These are phyloP conservation scores for Pythium apleroticum DNA, from an alignment of 352 stramenopile species.

Conservation along the genomic window DNA sequence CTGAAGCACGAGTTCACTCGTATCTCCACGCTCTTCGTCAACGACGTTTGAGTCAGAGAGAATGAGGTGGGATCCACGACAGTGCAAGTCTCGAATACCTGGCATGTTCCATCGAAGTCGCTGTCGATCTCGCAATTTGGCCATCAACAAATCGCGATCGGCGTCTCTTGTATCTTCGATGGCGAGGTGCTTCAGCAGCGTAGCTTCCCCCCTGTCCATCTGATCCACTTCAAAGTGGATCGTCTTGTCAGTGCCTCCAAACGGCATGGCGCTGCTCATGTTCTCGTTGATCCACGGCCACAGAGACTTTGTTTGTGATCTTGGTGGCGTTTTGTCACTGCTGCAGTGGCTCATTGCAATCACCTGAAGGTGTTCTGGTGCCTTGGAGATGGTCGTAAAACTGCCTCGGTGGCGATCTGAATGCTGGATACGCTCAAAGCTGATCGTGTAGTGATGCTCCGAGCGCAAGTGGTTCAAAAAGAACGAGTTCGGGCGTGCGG, in stretches of 20 bases:
- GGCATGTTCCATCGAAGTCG: conserved; percentile 59
- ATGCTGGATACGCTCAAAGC: conserved; percentile 43
- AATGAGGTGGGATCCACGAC: conserved; percentile 48
- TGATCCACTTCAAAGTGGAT: conserved; percentile 39
- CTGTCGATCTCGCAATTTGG: conserved; percentile 51
- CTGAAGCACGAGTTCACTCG: conserved; percentile 3
- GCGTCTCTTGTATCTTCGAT: conserved; percentile 1
- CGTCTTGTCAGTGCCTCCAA: conserved; percentile 19
- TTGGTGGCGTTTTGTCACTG: not conserved
- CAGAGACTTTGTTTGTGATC: not conserved
- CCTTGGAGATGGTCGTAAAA: conserved; percentile 45
- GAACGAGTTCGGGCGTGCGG: conserved; percentile 53
- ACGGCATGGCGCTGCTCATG: conserved; percentile 14
- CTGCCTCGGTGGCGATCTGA: conserved; percentile 36
- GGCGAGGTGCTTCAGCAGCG: not conserved
- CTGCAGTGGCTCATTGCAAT: conserved; percentile 18
- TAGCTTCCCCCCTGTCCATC: conserved; percentile 4
- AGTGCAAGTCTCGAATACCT: conserved; percentile 43
- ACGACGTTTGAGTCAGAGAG: conserved; percentile 28
- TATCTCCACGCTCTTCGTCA: conserved; percentile 14
- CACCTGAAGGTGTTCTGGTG: conserved; percentile 38
- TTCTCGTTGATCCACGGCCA: conserved; percentile 29
- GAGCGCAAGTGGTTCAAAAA: conserved; percentile 56
- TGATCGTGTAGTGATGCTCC: conserved; percentile 57
- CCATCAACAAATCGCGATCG: conserved; percentile 17